Evolutionary conservation across 352 stramenopile genomes (phyloP).

Genomic region (Pythium utonaiense): DNA sequence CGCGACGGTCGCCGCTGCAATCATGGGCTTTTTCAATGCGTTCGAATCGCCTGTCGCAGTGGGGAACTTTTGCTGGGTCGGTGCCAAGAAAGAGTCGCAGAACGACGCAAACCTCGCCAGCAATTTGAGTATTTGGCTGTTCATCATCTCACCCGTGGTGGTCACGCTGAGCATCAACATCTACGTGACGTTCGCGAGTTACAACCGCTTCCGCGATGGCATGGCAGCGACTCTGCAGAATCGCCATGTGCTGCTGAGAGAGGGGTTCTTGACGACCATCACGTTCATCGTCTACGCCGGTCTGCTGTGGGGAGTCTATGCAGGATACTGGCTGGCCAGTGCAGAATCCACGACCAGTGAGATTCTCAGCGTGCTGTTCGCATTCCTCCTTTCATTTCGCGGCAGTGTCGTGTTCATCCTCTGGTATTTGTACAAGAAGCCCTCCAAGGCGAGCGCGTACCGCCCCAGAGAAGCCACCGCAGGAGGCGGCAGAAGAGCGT

Average conservation of each 20-base stretch:
- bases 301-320: constrained; percentile 67
- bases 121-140: constrained; percentile 53
- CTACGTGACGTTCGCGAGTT: constrained; percentile 66
- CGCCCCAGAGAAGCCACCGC: background rate
- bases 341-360: constrained; percentile 24
- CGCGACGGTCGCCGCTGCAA: constrained; percentile 33
- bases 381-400: constrained; percentile 67
- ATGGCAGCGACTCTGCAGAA: constrained; percentile 58
- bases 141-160: constrained; percentile 52
- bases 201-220: constrained; percentile 52
- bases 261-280: constrained; percentile 70
- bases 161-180: constrained; percentile 57
- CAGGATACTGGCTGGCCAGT: constrained; percentile 52
- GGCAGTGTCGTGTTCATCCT: constrained; percentile 69
- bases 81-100: constrained; percentile 35
- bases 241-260: constrained; percentile 49
- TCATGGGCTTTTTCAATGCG: constrained; percentile 51
- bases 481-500: constrained; percentile 17
- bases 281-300: constrained; percentile 63
- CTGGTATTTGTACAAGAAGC: constrained; percentile 66
- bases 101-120: constrained; percentile 30
- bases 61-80: constrained; percentile 74
- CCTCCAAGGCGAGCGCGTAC: constrained; percentile 10
- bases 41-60: constrained; percentile 59
- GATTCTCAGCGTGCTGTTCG: constrained; percentile 51